These are phyloP conservation scores for Coemansia sp. DNA, from an alignment of 192 early-diverging fungal genomes.

Conservation along the genomic window DNA sequence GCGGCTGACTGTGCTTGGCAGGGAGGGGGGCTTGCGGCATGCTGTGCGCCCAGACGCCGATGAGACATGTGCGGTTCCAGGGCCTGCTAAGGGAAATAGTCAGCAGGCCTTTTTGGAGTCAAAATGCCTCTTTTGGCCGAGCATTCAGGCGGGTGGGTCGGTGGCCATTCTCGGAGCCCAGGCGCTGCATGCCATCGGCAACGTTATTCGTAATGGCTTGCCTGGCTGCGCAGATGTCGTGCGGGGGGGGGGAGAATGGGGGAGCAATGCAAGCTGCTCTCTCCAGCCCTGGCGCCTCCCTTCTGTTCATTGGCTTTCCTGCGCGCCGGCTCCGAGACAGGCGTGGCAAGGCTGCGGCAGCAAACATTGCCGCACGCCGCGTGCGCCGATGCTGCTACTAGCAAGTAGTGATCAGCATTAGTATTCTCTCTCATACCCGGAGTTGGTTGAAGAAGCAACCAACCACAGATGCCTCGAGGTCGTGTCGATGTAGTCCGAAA, in stretches of 20 bases:
- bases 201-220: constrained; percentile 12
- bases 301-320: neutral
- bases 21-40: constrained; percentile 9
- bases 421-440: neutral
- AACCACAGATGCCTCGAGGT: no score
- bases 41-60: constrained; percentile 13
- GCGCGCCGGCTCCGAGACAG: neutral
- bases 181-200: constrained; percentile 3
- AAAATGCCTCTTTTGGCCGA: neutral
- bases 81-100: neutral
- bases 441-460: neutral
- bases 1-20: constrained; percentile 7
- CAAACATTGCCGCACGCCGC: constrained; percentile 10
- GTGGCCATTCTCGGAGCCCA: neutral
- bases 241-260: neutral
- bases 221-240: neutral
- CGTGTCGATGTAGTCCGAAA: no score
- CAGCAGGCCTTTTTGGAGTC: neutral
- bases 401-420: neutral
- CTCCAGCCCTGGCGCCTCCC: constrained; percentile 3
- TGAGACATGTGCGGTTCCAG: constrained; percentile 41
- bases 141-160: neutral
- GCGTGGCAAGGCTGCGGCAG: neutral
- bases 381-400: constrained; percentile 2
- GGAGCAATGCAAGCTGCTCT: neutral